Percentiles rank a stretch among this genome's conserved stretches.
Conservation (phyloP, 768 basidiomycete genomes). For the Gymnopilus junonius region DNA sequence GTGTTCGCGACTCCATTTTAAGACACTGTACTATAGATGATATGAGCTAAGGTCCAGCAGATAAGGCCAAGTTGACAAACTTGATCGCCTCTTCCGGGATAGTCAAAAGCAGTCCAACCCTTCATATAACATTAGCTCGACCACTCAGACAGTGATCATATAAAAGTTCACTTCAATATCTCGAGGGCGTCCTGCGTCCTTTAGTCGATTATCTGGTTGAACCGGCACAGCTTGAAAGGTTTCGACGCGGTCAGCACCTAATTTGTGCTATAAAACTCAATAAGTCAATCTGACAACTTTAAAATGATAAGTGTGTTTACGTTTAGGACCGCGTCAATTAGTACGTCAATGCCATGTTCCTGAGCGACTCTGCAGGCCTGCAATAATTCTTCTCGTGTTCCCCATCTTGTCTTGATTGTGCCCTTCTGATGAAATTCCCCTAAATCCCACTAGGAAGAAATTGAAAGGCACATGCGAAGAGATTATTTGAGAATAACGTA, state of each 20-base stretch:
- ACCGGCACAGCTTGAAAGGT: constrained; percentile 72
- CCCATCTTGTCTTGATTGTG: constrained; percentile 79
- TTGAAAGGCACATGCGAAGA: background rate
- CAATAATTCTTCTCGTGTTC: constrained; percentile 80
- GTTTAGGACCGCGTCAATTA: constrained; percentile 91
- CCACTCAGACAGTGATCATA: background rate
- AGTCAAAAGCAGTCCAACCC: constrained; percentile 91
- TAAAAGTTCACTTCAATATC: constrained; percentile 63
- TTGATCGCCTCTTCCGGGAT: constrained; percentile 73
- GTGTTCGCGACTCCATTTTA: constrained; percentile 79
- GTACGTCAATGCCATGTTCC: constrained; percentile 69
- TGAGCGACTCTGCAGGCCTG: constrained; percentile 70
- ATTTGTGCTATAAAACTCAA: constrained; percentile 63
- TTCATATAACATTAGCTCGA: constrained; percentile 28
- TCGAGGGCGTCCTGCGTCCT: constrained; percentile 57
- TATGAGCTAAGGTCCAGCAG: background rate
- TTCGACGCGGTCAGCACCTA: constrained; percentile 83
- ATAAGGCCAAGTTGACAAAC: background rate
- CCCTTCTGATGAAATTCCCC: constrained; percentile 87
- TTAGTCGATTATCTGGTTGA: constrained; percentile 67
- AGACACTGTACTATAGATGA: constrained; percentile 60
- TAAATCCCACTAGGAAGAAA: constrained; percentile 71
- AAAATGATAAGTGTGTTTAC: constrained; percentile 42
- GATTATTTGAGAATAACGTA: constrained; percentile 32
- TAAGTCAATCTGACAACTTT: background rate